phyloP scores from a whole-genome alignment of 129 eudicot genomes.

The Kitagawia praeruptora region DNA sequence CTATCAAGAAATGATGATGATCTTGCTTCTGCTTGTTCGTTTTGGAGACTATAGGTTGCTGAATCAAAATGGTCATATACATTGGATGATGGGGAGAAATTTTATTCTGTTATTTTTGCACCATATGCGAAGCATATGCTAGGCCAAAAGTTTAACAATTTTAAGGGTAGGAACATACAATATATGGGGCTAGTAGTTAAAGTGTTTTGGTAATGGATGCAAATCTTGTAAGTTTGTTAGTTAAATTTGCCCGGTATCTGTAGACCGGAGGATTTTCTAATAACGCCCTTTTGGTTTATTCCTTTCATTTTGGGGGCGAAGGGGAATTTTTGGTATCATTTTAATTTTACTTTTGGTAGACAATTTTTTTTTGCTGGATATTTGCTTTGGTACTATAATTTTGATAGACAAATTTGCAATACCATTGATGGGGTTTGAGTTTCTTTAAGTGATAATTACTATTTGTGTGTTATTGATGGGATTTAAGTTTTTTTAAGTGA shows the following conservation, averaged over 20 bases:
- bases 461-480: no score
- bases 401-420: not conserved
- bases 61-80: slow-evolving; percentile 2
- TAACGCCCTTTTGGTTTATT: not conserved
- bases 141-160: slow-evolving; percentile 21
- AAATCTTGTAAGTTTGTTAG: not conserved
- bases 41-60: not conserved
- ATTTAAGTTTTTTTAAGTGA: no score
- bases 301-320: not conserved
- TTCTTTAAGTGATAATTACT: not conserved
- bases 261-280: not conserved
- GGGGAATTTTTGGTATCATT: not conserved
- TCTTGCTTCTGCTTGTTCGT: slow-evolving; percentile 8
- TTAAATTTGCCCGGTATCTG: slow-evolving; percentile 2
- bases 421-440: not conserved
- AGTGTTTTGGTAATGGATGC: slow-evolving; percentile 6
- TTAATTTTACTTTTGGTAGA: not conserved
- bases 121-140: slow-evolving; percentile 28
- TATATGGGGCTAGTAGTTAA: not conserved
- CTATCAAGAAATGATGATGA: not conserved
- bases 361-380: not conserved
- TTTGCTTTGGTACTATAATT: not conserved
- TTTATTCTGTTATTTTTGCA: slow-evolving; percentile 9
- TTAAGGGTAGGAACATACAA: slow-evolving; percentile 17
- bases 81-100: slow-evolving; percentile 9